Evolutionary conservation across 768 basidiomycete genomes (phyloP), one percentile per base, ranked within the genome.

Genomic region (Leccinum subtestaceum): DNA sequence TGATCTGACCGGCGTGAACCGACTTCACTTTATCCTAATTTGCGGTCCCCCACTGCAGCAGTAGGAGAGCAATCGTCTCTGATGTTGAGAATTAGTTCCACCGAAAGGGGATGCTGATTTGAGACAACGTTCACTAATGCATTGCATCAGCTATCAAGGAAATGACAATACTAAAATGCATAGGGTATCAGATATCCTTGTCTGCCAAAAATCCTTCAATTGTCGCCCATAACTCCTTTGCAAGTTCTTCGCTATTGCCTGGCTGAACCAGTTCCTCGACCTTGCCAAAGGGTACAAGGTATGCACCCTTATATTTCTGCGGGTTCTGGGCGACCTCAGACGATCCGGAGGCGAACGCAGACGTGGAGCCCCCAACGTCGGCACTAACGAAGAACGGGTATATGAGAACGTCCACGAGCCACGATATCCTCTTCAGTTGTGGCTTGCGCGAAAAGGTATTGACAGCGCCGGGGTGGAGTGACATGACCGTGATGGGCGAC

Each of bases 381-480:
- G 62, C 55, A 69, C 57, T 34, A 6, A 38, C 36, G 15, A 38
- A 38, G 15, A 11, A 4, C 65, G 34, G 5, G 59, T 50, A 2
- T 38, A 2, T 38, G 36, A 38, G 36, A 38, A 38, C 7, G 13
- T 67, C 64, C 43, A 71, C 47, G 23, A 75, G 59, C 55, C 64
- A 61, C 23, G 23, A 23, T 23, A 23, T 23, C 48, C 50, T 23
- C 34, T 32, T 55, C 52, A 68, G n/a, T 13, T 56, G 58, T 2
- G 68, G 67, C 46, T 60, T 68, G 45, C 56, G 48, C 13, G 67
- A 66, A 59, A 73, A 72, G 1, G 75, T 76, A 47, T 67, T 63
- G 46, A 76, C 67, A 2, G 49, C n/a, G 6, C 75, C 75, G 1
- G 75, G 75, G 56, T 76, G 56, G 21, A 67, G 0, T 5, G 73